Percentiles rank a stretch among this genome's conserved stretches.
Evolutionary conservation across 2,329 filamentous ascomycete genomes (phyloP).

Genomic region (Alternaria sp.): DNA sequence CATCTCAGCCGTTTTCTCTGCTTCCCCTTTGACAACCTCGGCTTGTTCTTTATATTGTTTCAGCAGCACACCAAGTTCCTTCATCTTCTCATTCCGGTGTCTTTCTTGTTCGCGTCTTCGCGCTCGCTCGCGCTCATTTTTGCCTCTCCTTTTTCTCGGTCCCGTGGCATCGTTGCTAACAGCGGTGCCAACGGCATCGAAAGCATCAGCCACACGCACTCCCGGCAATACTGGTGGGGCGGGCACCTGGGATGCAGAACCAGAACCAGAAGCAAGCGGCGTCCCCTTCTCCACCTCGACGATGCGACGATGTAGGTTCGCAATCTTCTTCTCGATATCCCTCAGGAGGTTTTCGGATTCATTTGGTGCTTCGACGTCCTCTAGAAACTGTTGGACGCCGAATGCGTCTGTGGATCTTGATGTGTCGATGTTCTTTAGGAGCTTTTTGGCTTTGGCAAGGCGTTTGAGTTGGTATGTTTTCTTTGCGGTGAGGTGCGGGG

Average conservation of each 20-base stretch:
- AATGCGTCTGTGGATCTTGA: background rate
- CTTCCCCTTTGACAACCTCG: background rate
- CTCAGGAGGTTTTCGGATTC: background rate
- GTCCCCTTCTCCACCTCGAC: background rate
- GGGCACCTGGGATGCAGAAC: too few relatives aligned
- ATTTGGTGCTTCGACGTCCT: background rate
- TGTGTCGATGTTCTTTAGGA: background rate
- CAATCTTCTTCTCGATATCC: background rate
- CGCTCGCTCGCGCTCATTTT: background rate
- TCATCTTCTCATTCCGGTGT: background rate
- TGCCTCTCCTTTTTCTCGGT: background rate
- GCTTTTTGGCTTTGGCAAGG: background rate
- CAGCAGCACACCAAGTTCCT: background rate
- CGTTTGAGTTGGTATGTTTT: background rate
- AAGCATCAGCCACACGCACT: background rate
- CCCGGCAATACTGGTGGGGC: too few relatives aligned
- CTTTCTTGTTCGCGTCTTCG: background rate
- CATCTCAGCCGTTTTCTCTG: background rate
- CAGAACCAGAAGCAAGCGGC: background rate
- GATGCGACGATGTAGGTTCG: background rate
- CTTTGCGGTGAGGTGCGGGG: background rate
- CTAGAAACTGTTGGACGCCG: background rate
- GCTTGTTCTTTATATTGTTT: background rate
- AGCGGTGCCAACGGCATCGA: background rate
- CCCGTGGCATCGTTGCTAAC: background rate